Evolutionary conservation across 108 stramenopile species (phyloP), one percentile per base, ranked within the genome.

Genomic region (Cyclostephanos invisitatus): DNA sequence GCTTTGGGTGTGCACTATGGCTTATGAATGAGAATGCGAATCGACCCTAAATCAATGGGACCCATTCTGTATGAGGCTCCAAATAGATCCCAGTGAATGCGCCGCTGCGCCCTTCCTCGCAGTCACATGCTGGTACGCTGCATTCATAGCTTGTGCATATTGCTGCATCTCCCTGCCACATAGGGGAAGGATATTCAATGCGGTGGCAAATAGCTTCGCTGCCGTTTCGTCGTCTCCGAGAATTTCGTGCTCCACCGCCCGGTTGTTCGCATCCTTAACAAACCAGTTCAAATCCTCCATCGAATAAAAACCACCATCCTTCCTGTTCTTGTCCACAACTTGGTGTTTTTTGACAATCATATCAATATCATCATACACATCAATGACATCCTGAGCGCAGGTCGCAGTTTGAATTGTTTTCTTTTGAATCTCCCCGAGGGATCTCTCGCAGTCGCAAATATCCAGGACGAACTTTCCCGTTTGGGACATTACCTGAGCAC

Each of bases 241-340:
- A 18, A 68, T 47, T 53, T 51, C 60, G 6, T 78, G 64, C 18
- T 75, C 42, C 29, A 77, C 58, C 11, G 70, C 80, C 17, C 66
- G 35, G 56, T 84, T 84, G 48, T 84, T 63, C 0, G 70, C 72
- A 46, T 84, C 80, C 21, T 78, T 67, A 0, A 64, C 40, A 50
- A 84, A 75, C 80, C 80, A 84, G 32, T 57, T 54, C 54, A 84
- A 69, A 4, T 84, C 79, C 8, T 57, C 59, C 29, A 55, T 44
- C 8, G 70, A 71, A 69, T 74, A 84, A 61, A 61, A 61, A 2
- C 62, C 51, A 32, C 20, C 59, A 28, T 36, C 70, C 0, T 25
- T n/a, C 29, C 36, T 10, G 42, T 63, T 29, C 22, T 63, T 51
- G 29, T 25, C 18, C 22, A 25, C 44, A 36, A 61, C 37, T 18